These are phyloP conservation scores for Pseudogymnoascus destructans DNA, from an alignment of 2,329 filamentous ascomycete genomes.

Conservation along the genomic window DNA sequence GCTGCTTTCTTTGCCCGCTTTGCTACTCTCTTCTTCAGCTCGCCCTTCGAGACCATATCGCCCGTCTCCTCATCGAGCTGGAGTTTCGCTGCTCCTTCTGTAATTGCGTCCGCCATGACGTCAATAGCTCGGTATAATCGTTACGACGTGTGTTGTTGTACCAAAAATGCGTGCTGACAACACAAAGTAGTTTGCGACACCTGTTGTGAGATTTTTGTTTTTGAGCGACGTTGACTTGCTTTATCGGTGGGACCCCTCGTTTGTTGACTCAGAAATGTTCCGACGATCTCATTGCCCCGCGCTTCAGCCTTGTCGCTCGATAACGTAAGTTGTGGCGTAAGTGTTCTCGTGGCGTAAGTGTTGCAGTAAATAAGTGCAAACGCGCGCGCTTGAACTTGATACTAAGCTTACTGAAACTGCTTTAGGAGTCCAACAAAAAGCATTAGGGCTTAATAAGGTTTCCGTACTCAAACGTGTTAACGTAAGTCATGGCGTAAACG, in stretches of 20 bases:
- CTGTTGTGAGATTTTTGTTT: not conserved
- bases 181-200: not conserved
- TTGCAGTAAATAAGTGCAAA: no score
- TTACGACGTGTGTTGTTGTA: not conserved
- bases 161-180: not conserved
- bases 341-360: no score
- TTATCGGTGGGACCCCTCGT: not conserved
- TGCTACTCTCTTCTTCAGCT: conserved; percentile 47
- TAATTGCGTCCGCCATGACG: conserved; percentile 36
- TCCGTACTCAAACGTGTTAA: no score
- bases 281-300: not conserved
- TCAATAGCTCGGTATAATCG: conserved; percentile 1
- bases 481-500: no score
- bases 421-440: no score
- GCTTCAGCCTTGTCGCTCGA: conserved; percentile 1
- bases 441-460: no score
- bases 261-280: conserved; percentile 7
- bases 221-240: not conserved
- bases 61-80: conserved; percentile 50
- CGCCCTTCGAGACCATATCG: conserved; percentile 52
- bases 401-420: no score
- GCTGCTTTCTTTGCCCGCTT: conserved; percentile 46
- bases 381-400: no score
- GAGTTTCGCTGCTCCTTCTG: conserved; percentile 39
- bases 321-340: no score